A percentile compares a stretch with the other conserved stretches of the same genome.
Evolutionary conservation across 1,284 basidiomycete genomes (phyloP).

Genomic region (Trichosporon sp.): DNA sequence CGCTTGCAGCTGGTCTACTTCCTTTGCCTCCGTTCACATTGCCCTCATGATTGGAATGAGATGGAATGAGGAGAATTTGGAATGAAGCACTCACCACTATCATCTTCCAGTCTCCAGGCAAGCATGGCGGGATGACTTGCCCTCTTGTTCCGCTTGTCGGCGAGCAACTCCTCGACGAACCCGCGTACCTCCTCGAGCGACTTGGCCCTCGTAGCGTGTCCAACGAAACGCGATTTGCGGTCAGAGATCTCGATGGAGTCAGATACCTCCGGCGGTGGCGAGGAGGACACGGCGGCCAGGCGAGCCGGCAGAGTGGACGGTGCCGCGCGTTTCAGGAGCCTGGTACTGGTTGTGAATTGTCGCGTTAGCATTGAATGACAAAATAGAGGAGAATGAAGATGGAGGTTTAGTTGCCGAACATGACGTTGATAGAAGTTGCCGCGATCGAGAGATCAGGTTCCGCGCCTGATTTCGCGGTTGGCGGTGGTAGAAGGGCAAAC

Average conservation of each 20-base stretch:
- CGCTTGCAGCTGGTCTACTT: too few species aligned
- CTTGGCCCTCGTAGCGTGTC: conserved; percentile 74
- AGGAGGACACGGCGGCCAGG: neutral
- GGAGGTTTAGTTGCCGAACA: conserved; percentile 7
- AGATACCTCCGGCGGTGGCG: neutral
- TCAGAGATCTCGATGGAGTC: conserved; percentile 57
- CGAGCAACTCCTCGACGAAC: conserved; percentile 70
- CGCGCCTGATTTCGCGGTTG: neutral
- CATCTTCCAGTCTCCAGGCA: conserved; percentile 62
- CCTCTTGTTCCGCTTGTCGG: conserved; percentile 63
- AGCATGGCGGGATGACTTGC: conserved; percentile 86
- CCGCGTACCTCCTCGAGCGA: conserved; percentile 74
- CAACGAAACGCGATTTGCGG: conserved; percentile 78
- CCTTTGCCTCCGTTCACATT: too few species aligned
- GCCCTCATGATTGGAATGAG: too few species aligned
- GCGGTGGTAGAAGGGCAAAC: neutral
- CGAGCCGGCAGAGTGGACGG: neutral
- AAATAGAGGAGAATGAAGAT: neutral
- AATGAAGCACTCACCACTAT: conserved; percentile 25
- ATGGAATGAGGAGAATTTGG: too few species aligned
- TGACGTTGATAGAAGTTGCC: neutral
- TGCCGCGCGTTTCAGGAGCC: neutral
- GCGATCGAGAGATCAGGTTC: neutral
- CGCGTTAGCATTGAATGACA: neutral
- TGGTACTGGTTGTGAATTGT: neutral